Percentiles rank a stretch among this genome's conserved stretches.
phyloP scores from a whole-genome alignment of 352 stramenopile genomes.

The Aphanomyces astaci region DNA sequence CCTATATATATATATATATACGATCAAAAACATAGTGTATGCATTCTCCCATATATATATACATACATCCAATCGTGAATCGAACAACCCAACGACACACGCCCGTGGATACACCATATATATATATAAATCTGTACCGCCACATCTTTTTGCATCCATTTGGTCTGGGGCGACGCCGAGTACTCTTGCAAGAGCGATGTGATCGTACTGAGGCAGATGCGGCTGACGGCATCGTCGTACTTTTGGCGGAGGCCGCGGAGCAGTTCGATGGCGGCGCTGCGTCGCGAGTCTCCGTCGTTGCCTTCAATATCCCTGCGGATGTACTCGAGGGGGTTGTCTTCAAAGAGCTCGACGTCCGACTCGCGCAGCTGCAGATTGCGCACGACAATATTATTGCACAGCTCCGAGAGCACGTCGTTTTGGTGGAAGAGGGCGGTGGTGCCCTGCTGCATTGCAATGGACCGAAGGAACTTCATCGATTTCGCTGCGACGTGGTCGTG shows the following conservation, averaged over 20 bases:
- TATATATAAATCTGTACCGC: conserved; percentile 57
- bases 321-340: conserved; percentile 98
- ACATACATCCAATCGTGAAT: too few relatives aligned
- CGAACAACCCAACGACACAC: too few relatives aligned
- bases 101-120: background rate
- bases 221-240: conserved; percentile 90
- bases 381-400: conserved; percentile 95
- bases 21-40: too few relatives aligned
- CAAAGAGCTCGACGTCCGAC: conserved; percentile 95
- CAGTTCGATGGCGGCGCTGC: conserved; percentile 92
- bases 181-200: conserved; percentile 89
- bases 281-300: conserved; percentile 93
- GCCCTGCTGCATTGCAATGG: conserved; percentile 92
- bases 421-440: conserved; percentile 86
- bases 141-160: conserved; percentile 95
- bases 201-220: conserved; percentile 91
- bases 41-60: too few relatives aligned
- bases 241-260: conserved; percentile 91
- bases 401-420: conserved; percentile 71
- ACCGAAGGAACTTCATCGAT: conserved; percentile 96
- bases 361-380: conserved; percentile 97
- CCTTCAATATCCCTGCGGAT: conserved; percentile 98
- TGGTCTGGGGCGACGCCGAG: conserved; percentile 58
- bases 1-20: too few relatives aligned
- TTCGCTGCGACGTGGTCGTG: conserved; percentile 94